A percentile compares a stretch with the other conserved stretches of the same genome.
Conservation (phyloP, 2,329 filamentous ascomycete species). For the Zasmidium cellare region DNA sequence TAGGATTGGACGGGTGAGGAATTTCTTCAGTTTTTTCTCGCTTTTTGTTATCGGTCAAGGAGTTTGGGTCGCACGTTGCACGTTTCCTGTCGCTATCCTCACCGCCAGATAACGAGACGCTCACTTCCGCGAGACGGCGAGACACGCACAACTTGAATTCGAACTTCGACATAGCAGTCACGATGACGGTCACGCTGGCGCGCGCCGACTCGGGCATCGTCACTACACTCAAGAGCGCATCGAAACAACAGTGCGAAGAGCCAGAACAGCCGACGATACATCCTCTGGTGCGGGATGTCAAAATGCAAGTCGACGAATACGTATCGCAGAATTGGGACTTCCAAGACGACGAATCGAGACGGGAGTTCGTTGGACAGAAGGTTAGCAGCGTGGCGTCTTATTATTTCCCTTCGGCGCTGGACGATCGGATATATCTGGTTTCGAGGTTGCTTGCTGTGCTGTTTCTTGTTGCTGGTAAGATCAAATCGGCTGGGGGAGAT, state of each 20-base stretch:
- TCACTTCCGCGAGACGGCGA: not conserved
- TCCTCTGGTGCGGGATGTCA: not conserved
- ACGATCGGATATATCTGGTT: conserved; percentile 5
- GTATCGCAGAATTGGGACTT: conserved; percentile 7
- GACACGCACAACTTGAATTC: not conserved
- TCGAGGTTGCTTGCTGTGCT: conserved; percentile 5
- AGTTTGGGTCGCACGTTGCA: not conserved
- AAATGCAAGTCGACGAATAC: conserved; percentile 1
- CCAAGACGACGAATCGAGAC: not conserved
- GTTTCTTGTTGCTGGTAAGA: conserved; percentile 4
- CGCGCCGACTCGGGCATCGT: not conserved
- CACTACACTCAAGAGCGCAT: not conserved
- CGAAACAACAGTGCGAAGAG: not conserved
- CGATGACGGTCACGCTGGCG: not conserved
- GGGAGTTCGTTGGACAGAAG: not conserved
- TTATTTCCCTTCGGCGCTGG: conserved; percentile 5
- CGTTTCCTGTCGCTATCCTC: not conserved
- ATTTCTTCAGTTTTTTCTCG: not conserved
- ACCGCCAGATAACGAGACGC: not conserved
- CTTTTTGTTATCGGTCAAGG: not conserved
- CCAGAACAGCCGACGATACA: not conserved
- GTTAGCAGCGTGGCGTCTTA: conserved; percentile 3
- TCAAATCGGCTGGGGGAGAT: not conserved
- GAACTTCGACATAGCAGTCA: not conserved
- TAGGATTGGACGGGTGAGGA: not conserved